These are phyloP conservation scores for Linnemannia hyalina DNA, from an alignment of 192 early-diverging fungal species.

Conservation along the genomic window DNA sequence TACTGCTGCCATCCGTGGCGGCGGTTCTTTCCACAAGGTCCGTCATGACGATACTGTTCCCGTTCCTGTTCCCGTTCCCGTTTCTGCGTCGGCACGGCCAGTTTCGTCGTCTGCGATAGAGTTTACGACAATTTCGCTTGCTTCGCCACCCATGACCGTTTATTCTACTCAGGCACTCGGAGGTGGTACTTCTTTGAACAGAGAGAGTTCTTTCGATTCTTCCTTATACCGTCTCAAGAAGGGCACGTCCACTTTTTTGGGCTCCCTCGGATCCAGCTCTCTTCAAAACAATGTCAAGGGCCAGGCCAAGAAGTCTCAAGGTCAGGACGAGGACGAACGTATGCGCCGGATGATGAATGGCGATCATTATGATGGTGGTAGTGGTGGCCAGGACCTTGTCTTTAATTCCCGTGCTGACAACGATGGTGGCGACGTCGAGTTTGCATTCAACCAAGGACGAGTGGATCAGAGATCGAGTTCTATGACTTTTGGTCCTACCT, in stretches of 20 bases:
- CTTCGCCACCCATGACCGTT: conserved; percentile 15
- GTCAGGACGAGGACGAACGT: neutral
- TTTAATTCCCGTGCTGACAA: neutral
- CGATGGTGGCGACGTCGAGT: no score
- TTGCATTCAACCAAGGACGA: neutral
- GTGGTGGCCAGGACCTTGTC: neutral
- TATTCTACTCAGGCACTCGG: neutral
- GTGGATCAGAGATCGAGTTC: conserved; percentile 15
- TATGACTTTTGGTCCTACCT: conserved; percentile 16
- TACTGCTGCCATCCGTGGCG: conserved; percentile 22
- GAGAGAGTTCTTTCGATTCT: conserved; percentile 8
- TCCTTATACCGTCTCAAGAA: conserved; percentile 17
- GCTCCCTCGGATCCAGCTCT: neutral
- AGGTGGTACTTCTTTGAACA: neutral
- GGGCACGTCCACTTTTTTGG: conserved; percentile 1
- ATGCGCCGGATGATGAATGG: conserved; percentile 18
- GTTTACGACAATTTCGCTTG: conserved; percentile 24
- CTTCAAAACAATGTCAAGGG: neutral
- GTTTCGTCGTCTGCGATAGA: conserved; percentile 1
- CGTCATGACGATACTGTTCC: conserved; percentile 18
- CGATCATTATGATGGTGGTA: neutral
- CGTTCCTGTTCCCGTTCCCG: neutral
- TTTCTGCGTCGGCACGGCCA: neutral
- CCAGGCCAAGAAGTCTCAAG: neutral
- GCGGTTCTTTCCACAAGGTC: conserved; percentile 9